Percentiles rank a stretch among this genome's conserved stretches.
These are phyloP conservation scores for Soucietia sequanensis DNA, from an alignment of 805 yeast genomes.

Conservation along the genomic window DNA sequence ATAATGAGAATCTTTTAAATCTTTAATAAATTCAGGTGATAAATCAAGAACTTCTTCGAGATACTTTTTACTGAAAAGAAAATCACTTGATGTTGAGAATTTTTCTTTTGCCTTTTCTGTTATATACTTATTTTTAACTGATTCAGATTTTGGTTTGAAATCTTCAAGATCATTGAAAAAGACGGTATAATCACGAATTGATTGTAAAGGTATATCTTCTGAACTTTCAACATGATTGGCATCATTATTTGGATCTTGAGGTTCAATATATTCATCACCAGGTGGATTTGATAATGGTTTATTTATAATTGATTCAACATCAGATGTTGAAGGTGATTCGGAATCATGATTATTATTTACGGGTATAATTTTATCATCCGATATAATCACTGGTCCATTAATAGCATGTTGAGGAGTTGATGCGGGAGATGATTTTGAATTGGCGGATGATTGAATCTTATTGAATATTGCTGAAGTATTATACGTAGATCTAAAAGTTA, in stretches of 20 bases:
- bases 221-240: background rate
- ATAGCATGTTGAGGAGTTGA: no score
- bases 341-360: background rate
- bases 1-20: constrained; percentile 38
- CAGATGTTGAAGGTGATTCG: no score
- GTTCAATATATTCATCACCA: background rate
- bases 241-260: background rate
- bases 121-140: constrained; percentile 43
- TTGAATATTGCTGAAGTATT: no score
- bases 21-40: constrained; percentile 27
- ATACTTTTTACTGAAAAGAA: constrained; percentile 46
- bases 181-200: constrained; percentile 20
- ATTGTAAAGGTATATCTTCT: background rate
- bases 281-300: background rate
- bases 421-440: no score
- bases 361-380: background rate
- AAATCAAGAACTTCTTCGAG: constrained; percentile 43
- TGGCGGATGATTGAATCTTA: no score
- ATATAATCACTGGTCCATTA: background rate
- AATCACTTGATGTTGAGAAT: constrained; percentile 38
- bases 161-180: constrained; percentile 33
- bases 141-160: constrained; percentile 35
- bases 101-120: constrained; percentile 43
- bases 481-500: background rate
- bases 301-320: background rate